Evolutionary conservation across 1,284 basidiomycete species (phyloP), one percentile per base, ranked within the genome.

Genomic region (Hemileia vastatrix): DNA sequence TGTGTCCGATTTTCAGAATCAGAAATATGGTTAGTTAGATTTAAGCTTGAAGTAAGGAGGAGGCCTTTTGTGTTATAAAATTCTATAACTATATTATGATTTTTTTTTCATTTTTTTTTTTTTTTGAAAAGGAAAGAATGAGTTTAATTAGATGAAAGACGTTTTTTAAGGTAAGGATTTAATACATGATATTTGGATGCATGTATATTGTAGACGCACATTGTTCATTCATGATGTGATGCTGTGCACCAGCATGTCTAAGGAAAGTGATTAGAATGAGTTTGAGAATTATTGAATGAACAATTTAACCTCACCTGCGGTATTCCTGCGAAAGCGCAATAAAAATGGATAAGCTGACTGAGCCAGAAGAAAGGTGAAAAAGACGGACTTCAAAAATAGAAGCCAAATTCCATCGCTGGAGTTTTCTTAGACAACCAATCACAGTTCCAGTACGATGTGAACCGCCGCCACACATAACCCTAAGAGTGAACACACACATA

Each of bases 361-460:
- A n/a, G n/a, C n/a, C n/a, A n/a, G n/a, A n/a, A n/a, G n/a, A n/a
- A n/a, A n/a, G n/a, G n/a, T n/a, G n/a, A n/a, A n/a, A n/a, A n/a
- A n/a, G n/a, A n/a, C n/a, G n/a, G n/a, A n/a, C 81, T 70, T 81
- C 81, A 63, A 82, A 81, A 51, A 80, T 80, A 1, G 78, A 78
- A 0, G 80, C 80, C 18, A 81, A 69, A 36, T 78, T 78, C 81
- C 80, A 82, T 6, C 77, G 75, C 66, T 81, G 81, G 8, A 81
- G 67, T 51, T 80, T 78, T 1, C 81, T 72, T 5, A 82, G 74
- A 67, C 80, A 81, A 4, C 81, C 81, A 8, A 82, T 78, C 18
- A 82, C 71, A 65, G 80, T 81, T 0, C 81, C 81, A 0, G 81
- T 82, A 1, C 81, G 77, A 65, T 82, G 81, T 9, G 73, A 71